Conservation (phyloP, 805 yeast species). For the Kodamaea lidongshanica region DNA sequence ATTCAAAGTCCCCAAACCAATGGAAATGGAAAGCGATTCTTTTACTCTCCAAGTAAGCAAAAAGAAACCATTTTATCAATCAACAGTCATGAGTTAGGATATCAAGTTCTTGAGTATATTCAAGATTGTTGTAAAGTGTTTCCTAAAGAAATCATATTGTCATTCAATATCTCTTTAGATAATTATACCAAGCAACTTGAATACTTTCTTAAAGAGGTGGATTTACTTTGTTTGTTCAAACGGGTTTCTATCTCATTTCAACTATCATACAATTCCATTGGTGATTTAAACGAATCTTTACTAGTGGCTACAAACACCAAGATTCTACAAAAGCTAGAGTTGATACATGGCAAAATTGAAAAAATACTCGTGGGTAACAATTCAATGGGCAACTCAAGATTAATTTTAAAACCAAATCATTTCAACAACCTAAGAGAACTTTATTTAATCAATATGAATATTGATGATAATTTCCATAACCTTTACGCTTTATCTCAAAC, state of each 20-base stretch:
- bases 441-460: slow-evolving; percentile 11
- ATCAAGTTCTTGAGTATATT: slow-evolving; percentile 8
- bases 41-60: slow-evolving; percentile 3
- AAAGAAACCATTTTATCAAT: slow-evolving; percentile 4
- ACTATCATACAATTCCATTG: slow-evolving; percentile 7
- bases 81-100: slow-evolving; percentile 8
- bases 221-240: slow-evolving; percentile 12
- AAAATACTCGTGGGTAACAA: slow-evolving; percentile 10
- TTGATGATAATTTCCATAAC: slow-evolving; percentile 7
- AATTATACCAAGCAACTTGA: slow-evolving; percentile 7
- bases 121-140: slow-evolving; percentile 5
- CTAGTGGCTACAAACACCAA: slow-evolving; percentile 6
- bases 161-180: slow-evolving; percentile 2
- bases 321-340: slow-evolving; percentile 8
- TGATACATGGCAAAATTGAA: slow-evolving; percentile 9
- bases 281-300: slow-evolving; percentile 4
- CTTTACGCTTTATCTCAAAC: slow-evolving; percentile 2
- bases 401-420: slow-evolving; percentile 4
- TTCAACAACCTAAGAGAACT: slow-evolving; percentile 10
- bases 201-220: slow-evolving; percentile 10
- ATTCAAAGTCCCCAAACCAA: slow-evolving; percentile 1
- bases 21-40: slow-evolving; percentile 4
- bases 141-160: slow-evolving; percentile 6
- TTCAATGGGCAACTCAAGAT: slow-evolving; percentile 2
- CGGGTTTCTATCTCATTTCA: slow-evolving; percentile 9